Conservation (phyloP, 345 rosid genomes). For the Citropsis articulata region DNA sequence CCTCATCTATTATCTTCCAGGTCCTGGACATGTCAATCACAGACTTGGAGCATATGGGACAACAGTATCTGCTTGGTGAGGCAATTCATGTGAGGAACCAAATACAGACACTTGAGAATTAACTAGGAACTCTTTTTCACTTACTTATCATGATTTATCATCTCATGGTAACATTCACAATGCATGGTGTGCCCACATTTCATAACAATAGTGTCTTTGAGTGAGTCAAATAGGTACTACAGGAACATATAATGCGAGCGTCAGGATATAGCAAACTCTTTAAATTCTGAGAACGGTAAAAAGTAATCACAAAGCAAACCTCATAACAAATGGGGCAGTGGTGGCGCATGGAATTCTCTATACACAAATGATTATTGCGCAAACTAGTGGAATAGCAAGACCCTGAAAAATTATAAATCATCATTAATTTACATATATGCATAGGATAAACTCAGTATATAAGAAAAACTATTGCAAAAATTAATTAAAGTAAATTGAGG, state of each 20-base stretch:
- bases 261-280: conserved; percentile 1
- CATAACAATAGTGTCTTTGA: conserved; percentile 88
- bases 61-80: conserved; percentile 51
- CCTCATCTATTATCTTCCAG: conserved; percentile 89
- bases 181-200: conserved; percentile 99
- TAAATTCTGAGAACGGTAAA: background rate
- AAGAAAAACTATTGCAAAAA: background rate
- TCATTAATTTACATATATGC: background rate
- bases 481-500: background rate
- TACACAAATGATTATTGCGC: conserved; percentile 74
- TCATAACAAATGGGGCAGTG: conserved; percentile 97
- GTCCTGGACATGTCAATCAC: conserved; percentile 86
- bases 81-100: conserved; percentile 11
- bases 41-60: conserved; percentile 93
- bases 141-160: conserved; percentile 83
- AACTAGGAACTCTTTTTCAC: conserved; percentile 6
- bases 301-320: conserved; percentile 37
- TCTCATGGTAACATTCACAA: conserved; percentile 71
- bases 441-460: background rate
- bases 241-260: conserved; percentile 11
- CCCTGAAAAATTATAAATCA: conserved; percentile 36
- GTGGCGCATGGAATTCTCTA: conserved; percentile 96
- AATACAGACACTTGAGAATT: background rate
- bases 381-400: conserved; percentile 70
- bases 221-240: conserved; percentile 91